These are phyloP conservation scores for Metschnikowia colocasiae DNA, from an alignment of 805 yeast species.

Conservation along the genomic window DNA sequence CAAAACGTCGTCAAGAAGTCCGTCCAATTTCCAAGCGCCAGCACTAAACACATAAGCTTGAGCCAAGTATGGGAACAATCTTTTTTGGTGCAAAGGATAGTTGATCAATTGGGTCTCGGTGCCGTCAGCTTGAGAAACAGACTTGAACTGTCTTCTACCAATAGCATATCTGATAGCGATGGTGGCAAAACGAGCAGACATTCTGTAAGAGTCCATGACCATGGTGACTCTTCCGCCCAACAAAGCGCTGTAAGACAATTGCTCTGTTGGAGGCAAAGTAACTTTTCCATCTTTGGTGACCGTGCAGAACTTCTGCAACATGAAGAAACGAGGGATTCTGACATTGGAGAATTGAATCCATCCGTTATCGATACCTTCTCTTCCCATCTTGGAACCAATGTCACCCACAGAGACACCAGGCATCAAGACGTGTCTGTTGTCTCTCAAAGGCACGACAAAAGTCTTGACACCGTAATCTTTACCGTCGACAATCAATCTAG, in stretches of 20 bases:
- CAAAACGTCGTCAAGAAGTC: constrained; percentile 11
- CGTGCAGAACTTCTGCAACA: constrained; percentile 21
- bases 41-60: constrained; percentile 20
- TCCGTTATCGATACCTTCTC: constrained; percentile 23
- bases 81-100: constrained; percentile 22
- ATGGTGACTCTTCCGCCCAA: constrained; percentile 21
- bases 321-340: constrained; percentile 21
- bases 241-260: constrained; percentile 21
- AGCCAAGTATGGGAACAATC: constrained; percentile 21
- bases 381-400: constrained; percentile 23
- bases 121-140: constrained; percentile 20
- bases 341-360: constrained; percentile 23
- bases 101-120: constrained; percentile 22
- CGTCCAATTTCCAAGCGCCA: constrained; percentile 19
- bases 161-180: constrained; percentile 22
- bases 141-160: constrained; percentile 21
- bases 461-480: constrained; percentile 23
- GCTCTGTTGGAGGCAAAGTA: constrained; percentile 19
- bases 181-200: constrained; percentile 18
- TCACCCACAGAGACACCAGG: constrained; percentile 23
- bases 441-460: constrained; percentile 22
- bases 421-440: constrained; percentile 18
- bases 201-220: constrained; percentile 23
- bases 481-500: constrained; percentile 20
- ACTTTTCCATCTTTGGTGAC: constrained; percentile 20